These are phyloP conservation scores for Metschnikowia aberdeeniae DNA, from an alignment of 805 yeast species.

Conservation along the genomic window DNA sequence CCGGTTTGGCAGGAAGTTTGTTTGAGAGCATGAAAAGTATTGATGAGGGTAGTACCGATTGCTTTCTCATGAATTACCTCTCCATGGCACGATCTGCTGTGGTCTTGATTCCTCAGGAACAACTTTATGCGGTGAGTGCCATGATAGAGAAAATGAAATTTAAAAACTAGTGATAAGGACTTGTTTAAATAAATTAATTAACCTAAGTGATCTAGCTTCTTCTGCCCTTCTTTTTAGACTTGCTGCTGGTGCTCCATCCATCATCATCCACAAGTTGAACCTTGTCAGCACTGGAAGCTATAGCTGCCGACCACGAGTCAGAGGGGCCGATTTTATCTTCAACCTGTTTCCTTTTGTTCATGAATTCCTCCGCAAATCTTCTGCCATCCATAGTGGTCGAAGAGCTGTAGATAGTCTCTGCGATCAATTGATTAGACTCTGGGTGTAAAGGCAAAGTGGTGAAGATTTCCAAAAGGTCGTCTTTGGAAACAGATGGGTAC, in stretches of 20 bases:
- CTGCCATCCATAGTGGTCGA: conserved; percentile 92
- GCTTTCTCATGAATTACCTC: conserved; percentile 53
- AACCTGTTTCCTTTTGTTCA: conserved; percentile 68
- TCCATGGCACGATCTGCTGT: conserved; percentile 59
- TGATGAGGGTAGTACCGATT: conserved; percentile 14
- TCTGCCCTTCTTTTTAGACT: conserved; percentile 38
- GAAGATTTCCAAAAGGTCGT: conserved; percentile 76
- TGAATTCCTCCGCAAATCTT: conserved; percentile 86
- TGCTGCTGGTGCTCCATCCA: conserved; percentile 44
- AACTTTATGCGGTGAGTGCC: conserved; percentile 30
- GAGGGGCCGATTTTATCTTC: conserved; percentile 49
- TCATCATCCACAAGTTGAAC: conserved; percentile 39
- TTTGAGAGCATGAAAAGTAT: conserved; percentile 26
- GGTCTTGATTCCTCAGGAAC: conserved; percentile 55
- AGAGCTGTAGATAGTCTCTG: conserved; percentile 87
- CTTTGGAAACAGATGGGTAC: conserved; percentile 69
- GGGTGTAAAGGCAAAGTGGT: conserved; percentile 70
- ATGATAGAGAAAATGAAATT: conserved; percentile 8
- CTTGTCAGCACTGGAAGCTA: conserved; percentile 42
- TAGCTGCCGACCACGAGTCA: conserved; percentile 71
- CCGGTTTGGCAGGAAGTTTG: conserved; percentile 55
- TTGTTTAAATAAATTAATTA: background rate
- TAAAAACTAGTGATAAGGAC: background rate
- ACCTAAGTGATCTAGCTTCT: conserved; percentile 8
- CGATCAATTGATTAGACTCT: conserved; percentile 79